Percentiles rank a stretch among this genome's conserved stretches.
Conservation (phyloP, 805 yeast species). For the Kurtzmaniella cleridarum region DNA sequence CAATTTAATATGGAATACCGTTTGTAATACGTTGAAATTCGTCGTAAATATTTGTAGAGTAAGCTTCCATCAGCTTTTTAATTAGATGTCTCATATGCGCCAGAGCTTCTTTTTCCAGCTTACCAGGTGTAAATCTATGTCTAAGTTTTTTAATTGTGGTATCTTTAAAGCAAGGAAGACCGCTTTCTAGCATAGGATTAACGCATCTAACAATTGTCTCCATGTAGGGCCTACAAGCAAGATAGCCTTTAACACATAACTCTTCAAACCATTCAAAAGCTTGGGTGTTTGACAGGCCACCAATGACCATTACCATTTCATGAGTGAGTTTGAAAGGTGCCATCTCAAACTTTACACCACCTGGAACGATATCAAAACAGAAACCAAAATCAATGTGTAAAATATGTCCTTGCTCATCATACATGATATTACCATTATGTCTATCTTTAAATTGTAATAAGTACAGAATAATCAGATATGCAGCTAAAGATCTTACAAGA, state of each 20-base stretch:
- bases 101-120: slow-evolving; percentile 83
- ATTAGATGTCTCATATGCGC: slow-evolving; percentile 68
- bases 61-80: slow-evolving; percentile 76
- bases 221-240: slow-evolving; percentile 84
- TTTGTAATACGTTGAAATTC: slow-evolving; percentile 95
- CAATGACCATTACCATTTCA: slow-evolving; percentile 95
- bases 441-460: slow-evolving; percentile 92
- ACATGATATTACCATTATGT: slow-evolving; percentile 97
- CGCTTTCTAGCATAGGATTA: slow-evolving; percentile 89
- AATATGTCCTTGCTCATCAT: slow-evolving; percentile 91
- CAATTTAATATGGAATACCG: slow-evolving; percentile 89
- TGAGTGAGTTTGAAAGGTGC: slow-evolving; percentile 95
- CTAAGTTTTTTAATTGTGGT: slow-evolving; percentile 75
- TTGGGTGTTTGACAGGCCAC: slow-evolving; percentile 81
- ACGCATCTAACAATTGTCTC: slow-evolving; percentile 82
- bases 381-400: slow-evolving; percentile 97
- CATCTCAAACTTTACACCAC: slow-evolving; percentile 97
- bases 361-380: slow-evolving; percentile 98
- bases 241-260: slow-evolving; percentile 85
- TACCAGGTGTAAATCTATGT: slow-evolving; percentile 73
- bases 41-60: slow-evolving; percentile 91
- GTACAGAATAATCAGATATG: slow-evolving; percentile 87
- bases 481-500: slow-evolving; percentile 90
- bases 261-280: slow-evolving; percentile 94
- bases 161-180: slow-evolving; percentile 93